phyloP scores from a whole-genome alignment of 2,329 filamentous ascomycete genomes.

The Aspergillus japonicus region DNA sequence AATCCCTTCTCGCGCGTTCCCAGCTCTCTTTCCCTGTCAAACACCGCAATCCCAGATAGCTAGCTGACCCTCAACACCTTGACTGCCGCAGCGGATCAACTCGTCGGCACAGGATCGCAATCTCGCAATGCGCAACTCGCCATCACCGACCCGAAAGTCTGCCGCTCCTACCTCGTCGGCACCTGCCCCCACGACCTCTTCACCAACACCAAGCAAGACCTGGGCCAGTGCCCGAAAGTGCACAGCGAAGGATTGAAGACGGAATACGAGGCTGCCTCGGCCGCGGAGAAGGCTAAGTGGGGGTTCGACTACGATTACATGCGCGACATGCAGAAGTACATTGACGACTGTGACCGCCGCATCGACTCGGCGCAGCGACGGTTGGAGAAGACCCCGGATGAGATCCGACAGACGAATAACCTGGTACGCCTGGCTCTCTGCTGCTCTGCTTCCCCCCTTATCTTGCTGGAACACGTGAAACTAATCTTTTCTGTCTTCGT shows the following conservation, averaged over 20 bases:
- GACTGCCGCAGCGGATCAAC: constrained; percentile 52
- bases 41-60: neutral
- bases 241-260: constrained; percentile 85
- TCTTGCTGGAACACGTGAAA: no score
- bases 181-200: constrained; percentile 98
- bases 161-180: constrained; percentile 88
- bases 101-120: constrained; percentile 74
- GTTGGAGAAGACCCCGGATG: constrained; percentile 95
- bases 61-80: constrained; percentile 28
- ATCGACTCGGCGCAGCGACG: constrained; percentile 88
- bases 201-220: constrained; percentile 98
- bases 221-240: constrained; percentile 82
- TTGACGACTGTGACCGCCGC: constrained; percentile 91
- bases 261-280: constrained; percentile 76
- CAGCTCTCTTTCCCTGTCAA: neutral
- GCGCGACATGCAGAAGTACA: constrained; percentile 92
- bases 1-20: constrained; percentile 1
- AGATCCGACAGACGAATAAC: constrained; percentile 91
- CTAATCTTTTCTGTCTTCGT: no score
- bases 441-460: neutral
- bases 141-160: constrained; percentile 89
- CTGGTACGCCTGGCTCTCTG: constrained; percentile 50
- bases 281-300: constrained; percentile 71
- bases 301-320: constrained; percentile 97
- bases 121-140: constrained; percentile 78